phyloP scores from a whole-genome alignment of 345 rosid species.

The Capsella bursapastoris region DNA sequence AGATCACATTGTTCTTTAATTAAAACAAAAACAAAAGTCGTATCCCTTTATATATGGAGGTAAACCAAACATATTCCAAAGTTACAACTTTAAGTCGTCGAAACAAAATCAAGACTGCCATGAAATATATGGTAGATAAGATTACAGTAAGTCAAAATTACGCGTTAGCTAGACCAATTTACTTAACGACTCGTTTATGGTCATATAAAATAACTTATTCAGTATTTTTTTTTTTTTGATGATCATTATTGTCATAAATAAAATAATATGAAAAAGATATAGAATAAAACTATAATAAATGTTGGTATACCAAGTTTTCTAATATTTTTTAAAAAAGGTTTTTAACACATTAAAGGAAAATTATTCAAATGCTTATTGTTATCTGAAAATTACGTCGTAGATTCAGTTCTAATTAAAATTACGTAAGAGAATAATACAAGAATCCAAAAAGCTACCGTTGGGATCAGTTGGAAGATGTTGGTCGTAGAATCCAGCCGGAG shows the following conservation, averaged over 20 bases:
- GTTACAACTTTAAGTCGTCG: neutral
- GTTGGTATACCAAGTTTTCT: neutral
- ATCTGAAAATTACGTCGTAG: neutral
- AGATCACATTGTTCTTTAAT: neutral
- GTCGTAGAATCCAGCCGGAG: conserved; percentile 83
- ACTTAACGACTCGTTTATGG: neutral
- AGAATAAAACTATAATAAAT: neutral
- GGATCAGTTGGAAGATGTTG: conserved; percentile 44
- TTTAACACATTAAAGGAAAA: neutral
- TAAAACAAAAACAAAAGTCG: conserved; percentile 34
- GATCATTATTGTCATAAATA: neutral
- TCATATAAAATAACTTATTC: neutral
- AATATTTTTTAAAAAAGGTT: neutral
- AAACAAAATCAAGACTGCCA: neutral
- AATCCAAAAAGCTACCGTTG: conserved; percentile 34
- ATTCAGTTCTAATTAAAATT: neutral
- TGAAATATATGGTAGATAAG: neutral
- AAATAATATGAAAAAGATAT: neutral
- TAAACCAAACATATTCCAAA: conserved; percentile 10
- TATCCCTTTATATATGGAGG: conserved; percentile 9
- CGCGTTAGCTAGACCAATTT: neutral
- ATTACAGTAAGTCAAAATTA: conserved; percentile 8
- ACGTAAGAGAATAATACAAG: too few species aligned
- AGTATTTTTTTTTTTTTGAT: neutral
- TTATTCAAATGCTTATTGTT: neutral